These are phyloP conservation scores for Limonium bicolor DNA, from an alignment of 148 eudicot genomes.

Conservation along the genomic window DNA sequence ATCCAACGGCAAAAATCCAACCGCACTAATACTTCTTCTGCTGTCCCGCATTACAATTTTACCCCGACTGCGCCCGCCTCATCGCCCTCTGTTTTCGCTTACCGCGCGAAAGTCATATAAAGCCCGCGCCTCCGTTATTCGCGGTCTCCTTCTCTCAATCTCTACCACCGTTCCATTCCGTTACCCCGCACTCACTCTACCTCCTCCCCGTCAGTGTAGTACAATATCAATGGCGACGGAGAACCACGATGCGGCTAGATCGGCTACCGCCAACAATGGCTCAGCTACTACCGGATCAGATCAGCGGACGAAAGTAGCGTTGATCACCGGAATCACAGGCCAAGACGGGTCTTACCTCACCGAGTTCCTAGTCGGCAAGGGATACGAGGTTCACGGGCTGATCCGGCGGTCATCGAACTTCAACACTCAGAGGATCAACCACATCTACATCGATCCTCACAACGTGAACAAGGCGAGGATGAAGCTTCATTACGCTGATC, in stretches of 20 bases:
- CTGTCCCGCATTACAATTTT: too few species aligned
- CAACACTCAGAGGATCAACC: slow-evolving; percentile 92
- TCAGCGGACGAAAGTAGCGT: slow-evolving; percentile 28
- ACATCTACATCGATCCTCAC: slow-evolving; percentile 96
- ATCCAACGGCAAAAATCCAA: too few species aligned
- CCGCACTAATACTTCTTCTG: too few species aligned
- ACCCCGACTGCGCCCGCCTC: too few species aligned
- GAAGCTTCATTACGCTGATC: slow-evolving; percentile 97
- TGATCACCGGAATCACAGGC: slow-evolving; percentile 92
- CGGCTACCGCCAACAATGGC: slow-evolving; percentile 18
- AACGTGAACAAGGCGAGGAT: slow-evolving; percentile 62
- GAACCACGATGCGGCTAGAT: too few species aligned
- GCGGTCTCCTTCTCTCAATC: too few species aligned
- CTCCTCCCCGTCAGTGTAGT: too few species aligned
- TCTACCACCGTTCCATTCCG: too few species aligned
- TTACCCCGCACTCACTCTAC: too few species aligned
- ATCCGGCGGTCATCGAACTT: slow-evolving; percentile 85
- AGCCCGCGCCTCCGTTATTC: too few species aligned
- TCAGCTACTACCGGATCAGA: neutral
- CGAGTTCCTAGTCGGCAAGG: slow-evolving; percentile 58
- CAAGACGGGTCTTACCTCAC: slow-evolving; percentile 95
- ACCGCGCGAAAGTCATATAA: too few species aligned
- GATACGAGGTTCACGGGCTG: slow-evolving; percentile 77
- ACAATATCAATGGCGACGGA: slow-evolving; percentile 9
- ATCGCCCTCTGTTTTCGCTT: too few species aligned